phyloP scores from a whole-genome alignment of 208 protist genomes.

The Tritrichomonas foetus region DNA sequence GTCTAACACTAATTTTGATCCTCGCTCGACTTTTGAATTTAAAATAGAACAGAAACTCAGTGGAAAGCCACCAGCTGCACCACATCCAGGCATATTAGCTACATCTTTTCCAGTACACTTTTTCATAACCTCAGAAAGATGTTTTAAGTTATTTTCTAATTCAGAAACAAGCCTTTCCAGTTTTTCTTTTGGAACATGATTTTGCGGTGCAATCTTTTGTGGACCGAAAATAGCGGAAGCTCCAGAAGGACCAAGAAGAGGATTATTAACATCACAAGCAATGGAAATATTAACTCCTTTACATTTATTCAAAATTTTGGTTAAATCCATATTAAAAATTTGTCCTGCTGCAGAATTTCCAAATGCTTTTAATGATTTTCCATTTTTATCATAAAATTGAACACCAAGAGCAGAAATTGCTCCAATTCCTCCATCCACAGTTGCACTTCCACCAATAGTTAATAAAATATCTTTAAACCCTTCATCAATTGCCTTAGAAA shows the following conservation, averaged over 20 bases:
- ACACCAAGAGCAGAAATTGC: background rate
- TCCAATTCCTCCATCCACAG: slow-evolving; percentile 34
- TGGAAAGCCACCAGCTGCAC: slow-evolving; percentile 14
- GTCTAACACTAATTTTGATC: background rate
- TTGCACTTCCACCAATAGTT: slow-evolving; percentile 33
- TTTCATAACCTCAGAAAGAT: background rate
- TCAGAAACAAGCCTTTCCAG: background rate
- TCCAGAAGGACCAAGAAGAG: slow-evolving; percentile 20
- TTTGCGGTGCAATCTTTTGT: background rate
- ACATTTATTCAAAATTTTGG: background rate
- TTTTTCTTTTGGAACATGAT: background rate
- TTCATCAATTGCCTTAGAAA: background rate
- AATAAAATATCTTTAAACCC: slow-evolving; percentile 28
- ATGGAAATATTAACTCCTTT: background rate
- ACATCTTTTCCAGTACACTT: background rate
- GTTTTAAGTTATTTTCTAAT: background rate
- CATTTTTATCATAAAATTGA: slow-evolving; percentile 17
- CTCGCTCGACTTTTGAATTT: background rate
- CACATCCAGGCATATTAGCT: background rate
- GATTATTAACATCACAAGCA: slow-evolving; percentile 42
- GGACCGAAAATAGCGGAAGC: background rate
- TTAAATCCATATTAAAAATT: background rate
- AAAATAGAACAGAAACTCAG: background rate
- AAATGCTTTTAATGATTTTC: background rate
- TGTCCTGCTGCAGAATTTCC: background rate